These are phyloP conservation scores for Calendula officinalis DNA, from an alignment of 129 eudicot genomes.

Conservation along the genomic window DNA sequence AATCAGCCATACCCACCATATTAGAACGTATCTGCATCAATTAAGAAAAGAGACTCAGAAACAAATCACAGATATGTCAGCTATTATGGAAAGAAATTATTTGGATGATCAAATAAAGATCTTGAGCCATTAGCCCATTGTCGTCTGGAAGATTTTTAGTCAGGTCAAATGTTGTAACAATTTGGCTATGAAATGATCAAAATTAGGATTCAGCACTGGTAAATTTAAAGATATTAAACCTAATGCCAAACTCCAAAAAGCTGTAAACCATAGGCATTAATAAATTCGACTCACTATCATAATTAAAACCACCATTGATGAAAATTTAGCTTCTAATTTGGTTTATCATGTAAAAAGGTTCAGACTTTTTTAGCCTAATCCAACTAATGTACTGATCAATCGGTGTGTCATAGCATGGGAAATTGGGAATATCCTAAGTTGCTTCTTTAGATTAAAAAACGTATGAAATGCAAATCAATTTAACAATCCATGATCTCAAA, in stretches of 20 bases:
- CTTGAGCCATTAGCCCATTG: background rate
- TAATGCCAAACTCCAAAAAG: background rate
- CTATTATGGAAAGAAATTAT: background rate
- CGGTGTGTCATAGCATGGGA: background rate
- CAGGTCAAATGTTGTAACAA: background rate
- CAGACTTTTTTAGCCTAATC: background rate
- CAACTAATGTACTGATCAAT: background rate
- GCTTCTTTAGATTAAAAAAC: background rate
- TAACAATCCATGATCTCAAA: conserved; percentile 3
- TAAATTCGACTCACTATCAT: too few species aligned
- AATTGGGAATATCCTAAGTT: background rate
- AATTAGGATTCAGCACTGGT: background rate
- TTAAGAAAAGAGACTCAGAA: background rate
- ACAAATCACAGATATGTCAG: background rate
- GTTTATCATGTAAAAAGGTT: background rate
- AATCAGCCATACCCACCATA: background rate
- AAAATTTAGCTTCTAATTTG: background rate
- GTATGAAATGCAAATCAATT: background rate
- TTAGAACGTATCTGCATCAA: conserved; percentile 29
- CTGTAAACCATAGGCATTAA: too few species aligned
- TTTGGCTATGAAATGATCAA: background rate
- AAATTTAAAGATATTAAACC: background rate
- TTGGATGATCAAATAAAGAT: conserved; percentile 2
- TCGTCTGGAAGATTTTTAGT: background rate
- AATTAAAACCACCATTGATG: background rate